Conservation (phyloP, 1,284 basidiomycete species). For the Bjerkandera adusta region DNA sequence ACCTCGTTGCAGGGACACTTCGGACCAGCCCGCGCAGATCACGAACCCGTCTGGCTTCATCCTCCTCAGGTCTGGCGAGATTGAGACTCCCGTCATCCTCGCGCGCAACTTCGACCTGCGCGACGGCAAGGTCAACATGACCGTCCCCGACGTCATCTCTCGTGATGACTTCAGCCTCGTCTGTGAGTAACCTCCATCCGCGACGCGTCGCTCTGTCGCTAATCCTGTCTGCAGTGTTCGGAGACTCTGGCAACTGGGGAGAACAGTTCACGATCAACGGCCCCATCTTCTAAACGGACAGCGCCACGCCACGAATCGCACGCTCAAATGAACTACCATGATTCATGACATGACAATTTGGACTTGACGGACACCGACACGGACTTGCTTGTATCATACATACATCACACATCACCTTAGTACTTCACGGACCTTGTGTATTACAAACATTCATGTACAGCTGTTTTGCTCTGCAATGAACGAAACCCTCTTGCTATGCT, state of each 20-base stretch:
- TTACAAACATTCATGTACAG: too few relatives aligned
- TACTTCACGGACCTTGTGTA: too few relatives aligned
- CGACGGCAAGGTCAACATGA: slow-evolving; percentile 35
- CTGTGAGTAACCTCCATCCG: slow-evolving; percentile 37
- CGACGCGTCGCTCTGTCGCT: slow-evolving; percentile 26
- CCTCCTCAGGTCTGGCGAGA: slow-evolving; percentile 14
- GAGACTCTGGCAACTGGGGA: slow-evolving; percentile 29
- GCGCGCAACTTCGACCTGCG: slow-evolving; percentile 40
- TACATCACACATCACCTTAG: too few relatives aligned
- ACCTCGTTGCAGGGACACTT: slow-evolving; percentile 33
- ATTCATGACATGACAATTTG: too few relatives aligned
- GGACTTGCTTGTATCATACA: too few relatives aligned
- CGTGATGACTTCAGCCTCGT: slow-evolving; percentile 43
- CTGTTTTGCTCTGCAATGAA: too few relatives aligned
- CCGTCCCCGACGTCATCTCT: slow-evolving; percentile 36
- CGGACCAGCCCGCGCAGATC: slow-evolving; percentile 38
- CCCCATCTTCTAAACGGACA: background rate
- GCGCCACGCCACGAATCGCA: background rate
- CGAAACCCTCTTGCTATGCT: too few relatives aligned
- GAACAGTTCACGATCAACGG: slow-evolving; percentile 19
- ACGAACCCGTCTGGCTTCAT: slow-evolving; percentile 33
- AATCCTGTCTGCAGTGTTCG: slow-evolving; percentile 5
- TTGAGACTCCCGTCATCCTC: slow-evolving; percentile 32
- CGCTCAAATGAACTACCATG: too few relatives aligned
- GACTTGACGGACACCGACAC: too few relatives aligned